A percentile compares a stretch with the other conserved stretches of the same genome.
phyloP scores from a whole-genome alignment of 768 basidiomycete species.

The Clathrus columnatus region DNA sequence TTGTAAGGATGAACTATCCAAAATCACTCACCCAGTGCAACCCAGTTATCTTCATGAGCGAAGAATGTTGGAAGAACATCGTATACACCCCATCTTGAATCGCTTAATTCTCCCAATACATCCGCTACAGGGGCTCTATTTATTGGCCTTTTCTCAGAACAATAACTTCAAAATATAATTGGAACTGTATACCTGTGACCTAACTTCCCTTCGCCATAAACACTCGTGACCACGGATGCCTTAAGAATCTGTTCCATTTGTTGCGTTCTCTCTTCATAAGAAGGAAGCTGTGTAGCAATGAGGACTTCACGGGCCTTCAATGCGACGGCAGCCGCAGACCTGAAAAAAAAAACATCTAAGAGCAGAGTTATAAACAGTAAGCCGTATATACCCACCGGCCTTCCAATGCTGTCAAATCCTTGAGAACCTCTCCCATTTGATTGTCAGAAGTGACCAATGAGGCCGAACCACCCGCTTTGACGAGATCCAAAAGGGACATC shows the following conservation, averaged over 20 bases:
- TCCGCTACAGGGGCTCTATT: constrained; percentile 74
- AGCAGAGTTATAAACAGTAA: not conserved
- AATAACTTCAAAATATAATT: not conserved
- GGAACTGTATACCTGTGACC: constrained; percentile 42
- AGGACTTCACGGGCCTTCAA: constrained; percentile 96
- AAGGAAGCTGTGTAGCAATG: constrained; percentile 93
- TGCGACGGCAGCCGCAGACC: constrained; percentile 85
- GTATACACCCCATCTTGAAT: constrained; percentile 93
- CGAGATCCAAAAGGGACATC: constrained; percentile 76
- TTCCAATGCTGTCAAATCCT: constrained; percentile 78
- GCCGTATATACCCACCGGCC: constrained; percentile 51
- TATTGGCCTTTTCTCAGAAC: constrained; percentile 14
- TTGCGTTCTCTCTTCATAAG: constrained; percentile 84
- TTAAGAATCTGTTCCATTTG: constrained; percentile 95
- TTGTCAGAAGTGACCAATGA: constrained; percentile 64
- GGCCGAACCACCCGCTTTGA: constrained; percentile 72
- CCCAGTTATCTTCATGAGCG: constrained; percentile 74
- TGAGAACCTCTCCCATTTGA: constrained; percentile 65
- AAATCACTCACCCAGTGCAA: constrained; percentile 59
- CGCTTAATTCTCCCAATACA: constrained; percentile 84
- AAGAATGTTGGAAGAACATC: constrained; percentile 97
- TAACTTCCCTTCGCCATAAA: constrained; percentile 77
- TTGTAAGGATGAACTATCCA: not conserved
- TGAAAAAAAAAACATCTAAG: constrained; percentile 23
- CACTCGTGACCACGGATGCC: constrained; percentile 75